phyloP scores from a whole-genome alignment of 768 basidiomycete genomes.

The Imleria badia region DNA sequence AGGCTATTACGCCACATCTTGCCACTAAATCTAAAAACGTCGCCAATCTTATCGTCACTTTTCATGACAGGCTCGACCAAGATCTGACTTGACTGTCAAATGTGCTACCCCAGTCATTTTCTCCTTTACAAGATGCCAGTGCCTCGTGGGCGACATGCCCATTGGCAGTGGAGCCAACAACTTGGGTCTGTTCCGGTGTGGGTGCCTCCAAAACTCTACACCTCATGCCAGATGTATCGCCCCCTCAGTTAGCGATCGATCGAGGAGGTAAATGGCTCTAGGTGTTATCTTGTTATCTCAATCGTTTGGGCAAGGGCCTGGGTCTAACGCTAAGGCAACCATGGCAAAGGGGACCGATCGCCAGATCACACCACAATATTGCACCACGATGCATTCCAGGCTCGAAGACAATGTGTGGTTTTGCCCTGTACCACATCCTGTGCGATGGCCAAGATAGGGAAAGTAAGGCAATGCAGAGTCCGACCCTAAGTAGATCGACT shows the following conservation, averaged over 20 bases:
- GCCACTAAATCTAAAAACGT: background rate
- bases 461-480: background rate
- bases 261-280: too few relatives aligned
- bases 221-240: constrained; percentile 8
- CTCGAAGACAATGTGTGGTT: background rate
- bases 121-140: background rate
- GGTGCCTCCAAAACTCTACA: constrained; percentile 5
- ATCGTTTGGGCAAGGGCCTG: too few relatives aligned
- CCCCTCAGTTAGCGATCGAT: constrained; percentile 5
- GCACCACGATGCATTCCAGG: too few relatives aligned
- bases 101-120: background rate
- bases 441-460: background rate
- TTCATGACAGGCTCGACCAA: background rate
- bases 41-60: constrained; percentile 9
- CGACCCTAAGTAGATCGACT: background rate
- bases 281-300: too few relatives aligned
- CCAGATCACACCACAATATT: too few relatives aligned
- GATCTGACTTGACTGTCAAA: background rate
- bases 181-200: background rate
- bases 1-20: background rate
- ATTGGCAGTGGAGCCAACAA: background rate
- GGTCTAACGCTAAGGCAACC: too few relatives aligned
- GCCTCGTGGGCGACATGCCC: constrained; percentile 19
- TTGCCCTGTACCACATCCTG: background rate
- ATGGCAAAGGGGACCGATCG: too few relatives aligned